Conservation (phyloP, 441 rosid species). For the Kokia cookei region DNA sequence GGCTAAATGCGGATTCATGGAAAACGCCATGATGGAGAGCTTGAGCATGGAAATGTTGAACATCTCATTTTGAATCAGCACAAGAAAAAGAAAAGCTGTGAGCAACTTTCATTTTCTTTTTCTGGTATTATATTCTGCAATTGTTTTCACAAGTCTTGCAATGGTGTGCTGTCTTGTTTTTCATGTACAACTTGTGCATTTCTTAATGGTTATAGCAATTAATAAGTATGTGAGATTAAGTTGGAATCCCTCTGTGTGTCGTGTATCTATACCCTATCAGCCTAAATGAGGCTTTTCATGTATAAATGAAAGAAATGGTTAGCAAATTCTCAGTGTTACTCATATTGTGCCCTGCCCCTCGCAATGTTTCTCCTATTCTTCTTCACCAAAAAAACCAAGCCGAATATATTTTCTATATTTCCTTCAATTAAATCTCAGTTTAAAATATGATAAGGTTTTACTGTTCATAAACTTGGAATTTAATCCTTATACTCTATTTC, state of each 20-base stretch:
- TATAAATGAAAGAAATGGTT: not conserved
- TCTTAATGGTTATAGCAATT: not conserved
- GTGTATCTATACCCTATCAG: not conserved
- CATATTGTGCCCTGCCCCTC: too few relatives aligned
- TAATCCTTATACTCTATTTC: too few relatives aligned
- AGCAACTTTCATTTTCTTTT: not conserved
- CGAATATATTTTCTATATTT: too few relatives aligned
- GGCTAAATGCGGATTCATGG: constrained; percentile 48
- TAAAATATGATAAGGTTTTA: too few relatives aligned
- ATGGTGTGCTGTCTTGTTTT: not conserved
- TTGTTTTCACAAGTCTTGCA: constrained; percentile 1
- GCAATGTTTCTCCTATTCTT: too few relatives aligned
- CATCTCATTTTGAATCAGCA: constrained; percentile 39
- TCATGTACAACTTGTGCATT: not conserved
- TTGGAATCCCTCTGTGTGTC: not conserved
- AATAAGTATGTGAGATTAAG: not conserved
- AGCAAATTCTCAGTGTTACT: too few relatives aligned
- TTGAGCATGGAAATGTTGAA: constrained; percentile 63
- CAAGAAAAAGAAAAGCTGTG: not conserved
- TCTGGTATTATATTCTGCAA: not conserved
- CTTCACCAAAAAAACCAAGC: too few relatives aligned
- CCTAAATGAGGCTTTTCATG: constrained; percentile 6
- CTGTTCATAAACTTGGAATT: too few relatives aligned
- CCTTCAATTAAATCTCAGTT: too few relatives aligned
- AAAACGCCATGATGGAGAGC: constrained; percentile 64